Conservation (phyloP, 2,329 filamentous ascomycete genomes). For the Xylaria sp. region DNA sequence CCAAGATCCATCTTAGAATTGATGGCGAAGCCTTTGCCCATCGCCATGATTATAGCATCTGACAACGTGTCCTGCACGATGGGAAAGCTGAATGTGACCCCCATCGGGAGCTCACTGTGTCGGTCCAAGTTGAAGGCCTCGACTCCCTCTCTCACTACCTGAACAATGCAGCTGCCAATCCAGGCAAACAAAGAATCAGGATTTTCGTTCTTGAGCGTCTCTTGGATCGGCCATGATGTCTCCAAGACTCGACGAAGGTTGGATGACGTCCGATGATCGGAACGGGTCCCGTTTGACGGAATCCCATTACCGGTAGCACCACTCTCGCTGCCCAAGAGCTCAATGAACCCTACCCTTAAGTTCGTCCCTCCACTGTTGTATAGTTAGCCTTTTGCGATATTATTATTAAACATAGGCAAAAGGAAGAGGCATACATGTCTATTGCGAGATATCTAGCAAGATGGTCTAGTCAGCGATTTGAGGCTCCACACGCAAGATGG, state of each 20-base stretch:
- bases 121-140: slow-evolving; percentile 48
- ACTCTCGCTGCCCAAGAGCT: slow-evolving; percentile 54
- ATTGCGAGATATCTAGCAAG: slow-evolving; percentile 62
- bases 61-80: slow-evolving; percentile 69
- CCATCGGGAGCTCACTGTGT: slow-evolving; percentile 61
- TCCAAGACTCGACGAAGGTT: slow-evolving; percentile 67
- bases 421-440: slow-evolving; percentile 62
- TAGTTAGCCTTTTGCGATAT: not conserved
- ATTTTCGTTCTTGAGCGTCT: slow-evolving; percentile 75
- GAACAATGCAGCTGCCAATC: slow-evolving; percentile 78
- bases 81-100: slow-evolving; percentile 74
- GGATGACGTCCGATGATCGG: slow-evolving; percentile 25
- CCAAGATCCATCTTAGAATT: slow-evolving; percentile 65
- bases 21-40: slow-evolving; percentile 72
- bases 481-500: not conserved
- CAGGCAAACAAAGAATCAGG: slow-evolving; percentile 78
- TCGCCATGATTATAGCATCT: slow-evolving; percentile 67
- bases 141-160: slow-evolving; percentile 68
- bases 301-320: slow-evolving; percentile 18
- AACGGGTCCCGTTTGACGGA: slow-evolving; percentile 17
- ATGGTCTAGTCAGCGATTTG: slow-evolving; percentile 28
- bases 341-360: slow-evolving; percentile 70
- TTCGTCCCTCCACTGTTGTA: slow-evolving; percentile 66
- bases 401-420: not conserved
- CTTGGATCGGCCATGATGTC: slow-evolving; percentile 74